phyloP scores from a whole-genome alignment of 1,139 yeast species.

The Pichia sp. region DNA sequence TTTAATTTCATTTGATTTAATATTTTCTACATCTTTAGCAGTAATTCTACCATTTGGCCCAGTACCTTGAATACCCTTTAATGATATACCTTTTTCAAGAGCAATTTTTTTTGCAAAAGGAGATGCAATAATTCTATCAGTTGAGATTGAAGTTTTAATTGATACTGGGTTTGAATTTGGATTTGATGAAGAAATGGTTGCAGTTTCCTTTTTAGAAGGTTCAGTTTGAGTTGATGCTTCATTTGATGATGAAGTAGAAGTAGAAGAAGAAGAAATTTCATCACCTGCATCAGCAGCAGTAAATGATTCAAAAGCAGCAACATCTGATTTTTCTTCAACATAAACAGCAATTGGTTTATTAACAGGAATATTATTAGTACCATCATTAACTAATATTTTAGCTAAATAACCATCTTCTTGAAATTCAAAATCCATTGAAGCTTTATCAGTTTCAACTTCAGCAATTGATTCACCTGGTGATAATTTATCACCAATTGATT shows the following conservation, averaged over 20 bases:
- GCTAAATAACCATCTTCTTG: constrained; percentile 97
- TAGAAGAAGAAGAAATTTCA: constrained; percentile 37
- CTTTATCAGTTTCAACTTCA: constrained; percentile 97
- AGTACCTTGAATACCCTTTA: constrained; percentile 79
- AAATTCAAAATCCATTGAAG: constrained; percentile 97
- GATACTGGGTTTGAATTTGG: constrained; percentile 29
- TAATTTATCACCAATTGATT: constrained; percentile 80
- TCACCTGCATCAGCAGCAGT: constrained; percentile 79
- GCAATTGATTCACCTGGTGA: constrained; percentile 91
- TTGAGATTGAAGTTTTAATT: constrained; percentile 31
- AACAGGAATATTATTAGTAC: constrained; percentile 85
- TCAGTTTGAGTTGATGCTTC: constrained; percentile 35
- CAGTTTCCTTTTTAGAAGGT: constrained; percentile 34
- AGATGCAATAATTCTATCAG: constrained; percentile 82
- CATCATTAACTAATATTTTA: constrained; percentile 78
- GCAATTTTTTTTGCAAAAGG: constrained; percentile 94
- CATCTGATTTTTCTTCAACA: constrained; percentile 82
- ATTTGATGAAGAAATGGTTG: constrained; percentile 24
- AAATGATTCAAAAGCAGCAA: constrained; percentile 80
- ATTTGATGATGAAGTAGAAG: constrained; percentile 31
- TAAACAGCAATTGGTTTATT: constrained; percentile 95
- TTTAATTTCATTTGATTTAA: constrained; percentile 27
- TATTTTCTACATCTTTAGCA: constrained; percentile 80
- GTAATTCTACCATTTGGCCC: constrained; percentile 95
- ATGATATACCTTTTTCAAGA: constrained; percentile 82